These are phyloP conservation scores for Candida sojae DNA, from an alignment of 1,139 yeast species.

Conservation along the genomic window DNA sequence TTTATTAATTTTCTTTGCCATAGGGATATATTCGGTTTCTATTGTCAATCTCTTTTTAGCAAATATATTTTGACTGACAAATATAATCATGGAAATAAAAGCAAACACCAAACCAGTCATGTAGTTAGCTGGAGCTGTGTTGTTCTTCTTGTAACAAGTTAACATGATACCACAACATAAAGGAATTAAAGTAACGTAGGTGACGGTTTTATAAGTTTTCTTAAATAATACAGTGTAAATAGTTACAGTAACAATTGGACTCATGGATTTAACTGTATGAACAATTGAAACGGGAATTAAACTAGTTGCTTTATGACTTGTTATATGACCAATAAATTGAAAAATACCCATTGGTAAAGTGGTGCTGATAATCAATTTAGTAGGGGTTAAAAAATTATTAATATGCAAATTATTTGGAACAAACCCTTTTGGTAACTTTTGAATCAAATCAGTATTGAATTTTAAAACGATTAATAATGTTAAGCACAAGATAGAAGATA, in stretches of 20 bases:
- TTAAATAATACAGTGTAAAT: conserved; percentile 67
- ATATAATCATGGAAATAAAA: conserved; percentile 76
- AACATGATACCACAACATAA: conserved; percentile 81
- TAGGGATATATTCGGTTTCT: conserved; percentile 15
- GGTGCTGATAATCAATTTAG: conserved; percentile 55
- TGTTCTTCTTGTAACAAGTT: conserved; percentile 60
- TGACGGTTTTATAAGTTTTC: conserved; percentile 57
- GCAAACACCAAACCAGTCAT: conserved; percentile 73
- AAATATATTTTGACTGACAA: conserved; percentile 89
- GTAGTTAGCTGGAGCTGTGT: conserved; percentile 22
- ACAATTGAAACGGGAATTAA: conserved; percentile 88
- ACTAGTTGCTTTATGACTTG: conserved; percentile 87
- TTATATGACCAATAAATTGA: conserved; percentile 87
- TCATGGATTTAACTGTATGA: conserved; percentile 86
- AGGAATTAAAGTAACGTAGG: conserved; percentile 78
- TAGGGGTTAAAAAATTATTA: conserved; percentile 51
- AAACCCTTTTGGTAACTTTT: conserved; percentile 57
- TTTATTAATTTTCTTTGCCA: conserved; percentile 12
- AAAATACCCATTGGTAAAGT: conserved; percentile 93
- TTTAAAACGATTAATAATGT: conserved; percentile 24
- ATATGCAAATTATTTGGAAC: conserved; percentile 41
- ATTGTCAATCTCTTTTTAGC: conserved; percentile 78
- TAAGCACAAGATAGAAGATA: conserved; percentile 61
- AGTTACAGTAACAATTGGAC: conserved; percentile 85
- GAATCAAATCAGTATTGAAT: conserved; percentile 21